Conservation (phyloP, 257 asterid genomes). For the Nicotiana paniculata region DNA sequence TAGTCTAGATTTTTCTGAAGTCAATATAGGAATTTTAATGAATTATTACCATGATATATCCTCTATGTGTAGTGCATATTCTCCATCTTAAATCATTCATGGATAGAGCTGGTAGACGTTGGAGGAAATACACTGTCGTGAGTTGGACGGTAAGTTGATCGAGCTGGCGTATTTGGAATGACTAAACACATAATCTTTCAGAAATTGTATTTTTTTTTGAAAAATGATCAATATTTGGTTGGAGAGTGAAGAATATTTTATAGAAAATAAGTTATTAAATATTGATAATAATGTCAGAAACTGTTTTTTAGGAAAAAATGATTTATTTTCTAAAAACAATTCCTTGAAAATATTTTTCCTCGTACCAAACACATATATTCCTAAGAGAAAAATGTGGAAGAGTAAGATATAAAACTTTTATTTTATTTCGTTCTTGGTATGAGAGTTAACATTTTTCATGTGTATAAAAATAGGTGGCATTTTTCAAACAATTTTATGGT, state of each 20-base stretch:
- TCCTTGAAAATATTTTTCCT: no score
- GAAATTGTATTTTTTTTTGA: no score
- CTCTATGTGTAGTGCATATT: neutral
- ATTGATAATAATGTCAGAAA: no score
- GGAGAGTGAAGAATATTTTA: neutral
- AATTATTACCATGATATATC: neutral
- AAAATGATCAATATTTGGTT: neutral
- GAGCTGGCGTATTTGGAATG: neutral
- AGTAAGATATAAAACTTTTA: neutral
- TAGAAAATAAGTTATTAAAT: no score
- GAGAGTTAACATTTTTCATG: neutral
- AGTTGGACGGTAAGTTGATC: constrained; percentile 62
- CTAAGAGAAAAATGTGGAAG: neutral
- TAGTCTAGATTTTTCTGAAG: neutral
- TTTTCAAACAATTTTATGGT: constrained; percentile 80
- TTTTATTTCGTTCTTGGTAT: no score
- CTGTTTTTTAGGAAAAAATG: no score
- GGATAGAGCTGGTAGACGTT: constrained; percentile 54
- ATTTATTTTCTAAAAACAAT: no score
- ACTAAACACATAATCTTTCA: neutral
- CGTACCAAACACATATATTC: neutral
- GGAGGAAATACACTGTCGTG: constrained; percentile 61
- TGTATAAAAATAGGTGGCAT: constrained; percentile 47
- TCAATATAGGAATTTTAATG: neutral
- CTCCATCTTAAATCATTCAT: constrained; percentile 34